These are phyloP conservation scores for Xylariaceae sp. DNA, from an alignment of 2,329 filamentous ascomycete genomes.

Conservation along the genomic window DNA sequence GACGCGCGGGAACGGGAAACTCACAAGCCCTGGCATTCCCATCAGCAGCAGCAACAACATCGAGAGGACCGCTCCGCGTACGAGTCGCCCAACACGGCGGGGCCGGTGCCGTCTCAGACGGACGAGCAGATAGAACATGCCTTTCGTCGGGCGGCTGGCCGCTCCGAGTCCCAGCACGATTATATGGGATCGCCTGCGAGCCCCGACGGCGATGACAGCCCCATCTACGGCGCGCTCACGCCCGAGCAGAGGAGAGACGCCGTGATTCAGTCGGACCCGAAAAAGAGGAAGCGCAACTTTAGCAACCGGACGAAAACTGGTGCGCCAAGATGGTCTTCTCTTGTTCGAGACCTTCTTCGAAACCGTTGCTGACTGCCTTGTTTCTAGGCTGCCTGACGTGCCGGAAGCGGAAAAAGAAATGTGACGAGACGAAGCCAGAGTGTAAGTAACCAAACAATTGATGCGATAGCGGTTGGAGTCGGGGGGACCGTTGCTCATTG, in stretches of 20 bases:
- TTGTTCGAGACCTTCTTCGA: too few species aligned
- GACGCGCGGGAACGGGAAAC: conserved; percentile 39
- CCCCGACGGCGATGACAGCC: conserved; percentile 47
- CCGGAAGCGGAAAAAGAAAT: conserved; percentile 91
- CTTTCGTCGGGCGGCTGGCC: conserved; percentile 35
- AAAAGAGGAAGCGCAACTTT: conserved; percentile 73
- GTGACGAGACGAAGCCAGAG: conserved; percentile 85
- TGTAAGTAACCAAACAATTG: too few species aligned
- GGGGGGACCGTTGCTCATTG: too few species aligned
- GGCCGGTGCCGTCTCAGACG: conserved; percentile 36
- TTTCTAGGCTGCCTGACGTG: conserved; percentile 67
- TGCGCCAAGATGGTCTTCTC: too few species aligned
- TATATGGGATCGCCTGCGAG: conserved; percentile 40
- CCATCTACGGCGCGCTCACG: conserved; percentile 35
- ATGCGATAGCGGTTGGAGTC: too few species aligned
- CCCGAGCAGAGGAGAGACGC: conserved; percentile 39
- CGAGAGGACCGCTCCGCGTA: conserved; percentile 40
- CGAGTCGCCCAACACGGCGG: conserved; percentile 38
- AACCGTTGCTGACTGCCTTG: conserved; percentile 8
- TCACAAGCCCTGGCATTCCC: conserved; percentile 41
- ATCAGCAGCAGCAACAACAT: too few species aligned
- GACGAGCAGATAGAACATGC: conserved; percentile 44
- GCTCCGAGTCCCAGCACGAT: conserved; percentile 38
- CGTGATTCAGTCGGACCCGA: conserved; percentile 51
- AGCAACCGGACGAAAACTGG: conserved; percentile 88